Conservation (phyloP, 352 stramenopile genomes). For the Halophytophthora polymorphica region DNA sequence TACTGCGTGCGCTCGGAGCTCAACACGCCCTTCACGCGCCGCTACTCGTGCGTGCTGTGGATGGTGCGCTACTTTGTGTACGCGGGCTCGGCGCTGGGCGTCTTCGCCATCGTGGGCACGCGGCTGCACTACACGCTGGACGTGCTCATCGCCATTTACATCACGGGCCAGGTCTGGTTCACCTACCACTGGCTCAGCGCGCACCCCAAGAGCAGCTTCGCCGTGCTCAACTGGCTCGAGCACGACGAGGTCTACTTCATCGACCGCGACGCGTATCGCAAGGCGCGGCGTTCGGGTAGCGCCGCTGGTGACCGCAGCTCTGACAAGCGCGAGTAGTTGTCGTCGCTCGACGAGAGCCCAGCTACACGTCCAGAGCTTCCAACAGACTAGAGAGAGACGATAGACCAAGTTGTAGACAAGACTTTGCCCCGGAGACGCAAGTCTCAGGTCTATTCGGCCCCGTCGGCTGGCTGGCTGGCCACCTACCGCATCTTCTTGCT, state of each 20-base stretch:
- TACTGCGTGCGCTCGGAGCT: slow-evolving; percentile 78
- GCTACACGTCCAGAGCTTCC: not conserved
- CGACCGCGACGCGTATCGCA: slow-evolving; percentile 75
- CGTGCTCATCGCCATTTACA: slow-evolving; percentile 86
- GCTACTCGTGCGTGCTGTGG: slow-evolving; percentile 67
- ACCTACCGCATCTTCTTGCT: slow-evolving; percentile 46
- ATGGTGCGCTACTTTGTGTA: slow-evolving; percentile 84
- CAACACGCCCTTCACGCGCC: slow-evolving; percentile 83
- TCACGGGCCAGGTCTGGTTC: slow-evolving; percentile 80
- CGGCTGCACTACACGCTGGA: slow-evolving; percentile 86
- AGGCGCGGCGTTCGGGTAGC: slow-evolving; percentile 60
- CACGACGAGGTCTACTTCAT: slow-evolving; percentile 79
- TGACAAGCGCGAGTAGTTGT: slow-evolving; percentile 13
- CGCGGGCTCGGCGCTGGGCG: slow-evolving; percentile 47
- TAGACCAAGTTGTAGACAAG: slow-evolving; percentile 13
- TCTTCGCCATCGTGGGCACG: slow-evolving; percentile 86
- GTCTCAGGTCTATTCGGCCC: not conserved
- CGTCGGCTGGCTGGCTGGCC: not conserved
- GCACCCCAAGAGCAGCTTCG: slow-evolving; percentile 56
- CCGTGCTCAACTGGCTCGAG: slow-evolving; percentile 78
- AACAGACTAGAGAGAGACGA: not conserved
- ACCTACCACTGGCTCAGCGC: slow-evolving; percentile 82
- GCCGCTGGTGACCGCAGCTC: slow-evolving; percentile 11
- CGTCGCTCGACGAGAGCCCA: slow-evolving; percentile 9
- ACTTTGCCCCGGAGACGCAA: slow-evolving; percentile 21